Evolutionary conservation across 192 early-diverging fungal genomes (phyloP).

Genomic region (Coemansia furcata): DNA sequence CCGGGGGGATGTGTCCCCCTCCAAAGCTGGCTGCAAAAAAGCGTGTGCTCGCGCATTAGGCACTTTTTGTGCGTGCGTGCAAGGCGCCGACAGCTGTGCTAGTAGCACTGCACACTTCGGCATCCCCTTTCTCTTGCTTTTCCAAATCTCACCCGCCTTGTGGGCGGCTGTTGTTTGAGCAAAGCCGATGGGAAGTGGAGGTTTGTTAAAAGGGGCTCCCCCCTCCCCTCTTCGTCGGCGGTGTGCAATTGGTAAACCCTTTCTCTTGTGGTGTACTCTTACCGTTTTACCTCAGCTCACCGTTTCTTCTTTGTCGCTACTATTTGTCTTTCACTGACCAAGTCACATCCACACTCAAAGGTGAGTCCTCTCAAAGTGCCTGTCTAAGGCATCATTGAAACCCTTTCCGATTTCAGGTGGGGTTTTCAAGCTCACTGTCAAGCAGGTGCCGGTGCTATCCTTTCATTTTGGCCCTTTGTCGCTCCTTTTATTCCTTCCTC

Average conservation of each 20-base stretch:
- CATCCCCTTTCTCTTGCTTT: not conserved
- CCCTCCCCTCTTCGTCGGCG: not conserved
- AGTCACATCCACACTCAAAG: not conserved
- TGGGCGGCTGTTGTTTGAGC: not conserved
- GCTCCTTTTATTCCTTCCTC: not conserved
- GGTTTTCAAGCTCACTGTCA: not conserved
- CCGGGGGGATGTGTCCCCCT: conserved; percentile 24
- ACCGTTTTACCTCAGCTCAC: not conserved
- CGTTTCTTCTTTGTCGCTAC: not conserved
- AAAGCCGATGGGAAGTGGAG: not conserved
- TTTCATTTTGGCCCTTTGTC: not conserved
- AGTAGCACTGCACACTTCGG: conserved; percentile 1
- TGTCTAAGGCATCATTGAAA: not conserved
- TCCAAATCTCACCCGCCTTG: not conserved
- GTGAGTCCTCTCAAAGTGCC: not conserved
- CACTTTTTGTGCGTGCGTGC: conserved; percentile 15
- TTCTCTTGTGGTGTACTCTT: not conserved
- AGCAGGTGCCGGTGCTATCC: not conserved
- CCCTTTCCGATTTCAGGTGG: not conserved
- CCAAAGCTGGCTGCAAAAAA: not conserved
- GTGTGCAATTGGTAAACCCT: not conserved
- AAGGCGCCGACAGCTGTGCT: conserved; percentile 17
- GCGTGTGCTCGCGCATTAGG: conserved; percentile 14
- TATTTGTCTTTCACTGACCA: not conserved
- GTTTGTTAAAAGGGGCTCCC: conserved; percentile 3